Conservation (phyloP, 2,329 filamentous ascomycete genomes). For the Scedosporium minutisporum region DNA sequence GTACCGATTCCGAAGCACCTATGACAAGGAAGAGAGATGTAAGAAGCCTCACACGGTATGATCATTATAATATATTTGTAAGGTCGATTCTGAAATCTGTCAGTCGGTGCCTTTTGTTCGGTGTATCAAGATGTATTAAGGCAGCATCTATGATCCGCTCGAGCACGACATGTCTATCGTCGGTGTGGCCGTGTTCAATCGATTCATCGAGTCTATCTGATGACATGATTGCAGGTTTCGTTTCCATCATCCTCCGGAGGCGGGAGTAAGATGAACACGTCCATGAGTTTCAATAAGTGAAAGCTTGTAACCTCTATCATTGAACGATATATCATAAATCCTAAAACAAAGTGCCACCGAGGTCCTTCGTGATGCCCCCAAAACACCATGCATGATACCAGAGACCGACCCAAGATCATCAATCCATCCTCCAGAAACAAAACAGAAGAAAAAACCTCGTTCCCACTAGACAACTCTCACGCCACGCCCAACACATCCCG, state of each 20-base stretch:
- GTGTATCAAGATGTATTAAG: neutral
- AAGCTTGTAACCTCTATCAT: neutral
- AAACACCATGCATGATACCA: neutral
- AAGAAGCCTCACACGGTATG: too few relatives aligned
- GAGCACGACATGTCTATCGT: neutral
- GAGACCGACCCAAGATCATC: neutral
- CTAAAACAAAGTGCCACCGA: too few relatives aligned
- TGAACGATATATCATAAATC: neutral
- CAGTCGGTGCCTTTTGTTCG: neutral
- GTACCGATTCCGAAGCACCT: too few relatives aligned
- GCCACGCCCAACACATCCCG: conserved; percentile 60
- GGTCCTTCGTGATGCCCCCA: too few relatives aligned
- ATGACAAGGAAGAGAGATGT: too few relatives aligned
- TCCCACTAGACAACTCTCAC: conserved; percentile 35
- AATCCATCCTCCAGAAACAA: neutral
- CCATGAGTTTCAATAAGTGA: neutral
- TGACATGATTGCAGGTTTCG: neutral
- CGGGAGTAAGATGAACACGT: neutral
- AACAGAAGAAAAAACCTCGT: neutral
- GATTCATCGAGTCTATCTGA: neutral
- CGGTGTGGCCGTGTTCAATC: neutral
- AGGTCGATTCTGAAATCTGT: too few relatives aligned
- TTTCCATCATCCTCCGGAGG: neutral
- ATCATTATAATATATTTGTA: too few relatives aligned
- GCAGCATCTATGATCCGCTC: neutral